These are phyloP conservation scores for Phanerochaete carnosa DNA, from an alignment of 768 basidiomycete species.

Conservation along the genomic window DNA sequence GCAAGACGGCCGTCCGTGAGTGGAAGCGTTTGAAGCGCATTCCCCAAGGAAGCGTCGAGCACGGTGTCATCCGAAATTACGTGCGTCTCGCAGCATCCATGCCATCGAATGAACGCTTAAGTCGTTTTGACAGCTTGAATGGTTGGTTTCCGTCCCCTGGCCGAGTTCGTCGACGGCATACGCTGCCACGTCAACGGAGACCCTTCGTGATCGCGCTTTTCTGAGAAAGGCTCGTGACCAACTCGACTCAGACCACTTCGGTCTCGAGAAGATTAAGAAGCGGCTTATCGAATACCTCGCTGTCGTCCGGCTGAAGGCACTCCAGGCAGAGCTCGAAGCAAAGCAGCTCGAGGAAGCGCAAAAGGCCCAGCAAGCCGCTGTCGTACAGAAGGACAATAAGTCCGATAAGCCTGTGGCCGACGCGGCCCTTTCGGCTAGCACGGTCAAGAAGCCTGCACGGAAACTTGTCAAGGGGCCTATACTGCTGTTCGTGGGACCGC, in stretches of 20 bases:
- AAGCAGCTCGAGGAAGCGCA: constrained; percentile 13
- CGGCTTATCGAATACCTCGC: constrained; percentile 90
- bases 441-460: constrained; percentile 9
- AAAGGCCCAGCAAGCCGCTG: constrained; percentile 4
- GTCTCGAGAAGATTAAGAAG: constrained; percentile 90
- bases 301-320: constrained; percentile 60
- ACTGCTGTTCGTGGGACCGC: constrained; percentile 72
- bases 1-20: constrained; percentile 79
- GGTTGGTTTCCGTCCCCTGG: constrained; percentile 88
- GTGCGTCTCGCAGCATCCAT: constrained; percentile 38
- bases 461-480: constrained; percentile 53
- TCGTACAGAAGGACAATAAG: background rate
- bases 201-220: constrained; percentile 54
- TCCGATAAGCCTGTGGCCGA: background rate
- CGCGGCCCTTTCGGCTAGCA: background rate
- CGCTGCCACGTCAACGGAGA: constrained; percentile 26
- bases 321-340: constrained; percentile 25
- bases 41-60: constrained; percentile 87
- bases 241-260: constrained; percentile 89
- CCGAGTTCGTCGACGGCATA: constrained; percentile 38
- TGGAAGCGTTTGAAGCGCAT: constrained; percentile 83
- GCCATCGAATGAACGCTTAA: background rate
- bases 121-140: constrained; percentile 65
- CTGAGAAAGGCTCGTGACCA: constrained; percentile 69
- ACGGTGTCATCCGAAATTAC: constrained; percentile 83